Base-by-base conservation (phyloP, 306 rosid genomes). In the Prunus campanulata region DNA sequence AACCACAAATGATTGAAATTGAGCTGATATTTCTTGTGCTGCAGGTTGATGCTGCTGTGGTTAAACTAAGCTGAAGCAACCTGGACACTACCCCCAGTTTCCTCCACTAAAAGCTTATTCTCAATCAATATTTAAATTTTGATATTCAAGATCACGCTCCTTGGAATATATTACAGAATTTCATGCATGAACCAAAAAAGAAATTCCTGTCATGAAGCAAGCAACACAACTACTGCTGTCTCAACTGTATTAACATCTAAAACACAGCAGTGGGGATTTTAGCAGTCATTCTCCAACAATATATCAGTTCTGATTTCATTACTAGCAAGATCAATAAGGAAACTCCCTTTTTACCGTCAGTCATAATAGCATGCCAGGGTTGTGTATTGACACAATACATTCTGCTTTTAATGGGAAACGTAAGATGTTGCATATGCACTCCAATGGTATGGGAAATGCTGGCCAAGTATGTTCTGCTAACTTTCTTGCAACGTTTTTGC, bases 391-490 rank as follows among this genome's bases (percentile, higher is more conserved):
- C 25, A 2, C 29, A 20, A 20, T 56, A 15, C 25, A 56, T 5
- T 25, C 35, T 60, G 65, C 65, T 5, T 8, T 60, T 60, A 60
- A 60, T 13, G 4, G 19, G 65, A 11, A 24, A 60, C 14, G 0
- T 19, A 60, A 5, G 15, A 56, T 20, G 62, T 55, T 55, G 61
- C 5, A 12, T 14, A 55, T 55, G 27, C 27, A n/a, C 13, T 55
- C 61, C 61, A 5, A 55, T n/a, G 61, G 92, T 80, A 80, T 91
- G 74, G 82, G 59, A 83, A 91, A 78, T 75, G n/a, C 86, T 52
- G 89, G 90, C 60, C 91, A 87, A 47, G 30, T 70, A 16, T 59
- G 32, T 62, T 66, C 19, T 56, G 74, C 78, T 61, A 47, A 81
- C 27, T 35, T 15, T 32, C 71, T 16, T 75, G 32, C 27, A 15